Conservation (phyloP, 345 rosid species). For the Eucalyptus polyanthemos region DNA sequence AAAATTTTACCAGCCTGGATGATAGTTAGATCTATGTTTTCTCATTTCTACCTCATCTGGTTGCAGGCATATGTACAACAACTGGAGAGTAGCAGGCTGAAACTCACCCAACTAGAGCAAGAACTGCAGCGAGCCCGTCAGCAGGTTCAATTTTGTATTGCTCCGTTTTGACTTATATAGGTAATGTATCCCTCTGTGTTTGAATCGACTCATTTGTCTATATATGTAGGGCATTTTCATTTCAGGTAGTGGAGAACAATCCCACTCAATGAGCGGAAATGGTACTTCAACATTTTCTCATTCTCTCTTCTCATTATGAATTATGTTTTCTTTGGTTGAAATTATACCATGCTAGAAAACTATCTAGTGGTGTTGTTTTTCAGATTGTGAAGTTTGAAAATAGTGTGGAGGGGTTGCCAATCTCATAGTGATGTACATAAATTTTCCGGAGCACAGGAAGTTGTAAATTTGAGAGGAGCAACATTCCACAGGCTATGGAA, state of each 20-base stretch:
- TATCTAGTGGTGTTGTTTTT: neutral
- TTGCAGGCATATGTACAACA: slow-evolving; percentile 87
- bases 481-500: neutral
- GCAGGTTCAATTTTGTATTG: slow-evolving; percentile 30
- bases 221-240: slow-evolving; percentile 55
- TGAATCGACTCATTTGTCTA: neutral
- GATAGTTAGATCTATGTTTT: neutral
- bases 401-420: neutral
- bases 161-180: neutral
- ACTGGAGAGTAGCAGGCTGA: slow-evolving; percentile 64
- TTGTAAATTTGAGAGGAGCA: neutral
- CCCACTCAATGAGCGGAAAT: slow-evolving; percentile 86
- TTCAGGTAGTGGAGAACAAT: slow-evolving; percentile 83
- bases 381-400: neutral
- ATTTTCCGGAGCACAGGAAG: neutral
- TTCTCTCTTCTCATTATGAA: neutral
- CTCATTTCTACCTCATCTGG: neutral
- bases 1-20: neutral
- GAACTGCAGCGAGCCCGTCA: slow-evolving; percentile 78
- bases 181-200: neutral
- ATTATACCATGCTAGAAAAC: neutral
- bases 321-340: neutral
- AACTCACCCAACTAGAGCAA: slow-evolving; percentile 68
- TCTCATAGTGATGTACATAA: neutral
- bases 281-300: slow-evolving; percentile 19